These are phyloP conservation scores for Neopestalotiopsis sp. DNA, from an alignment of 2,329 filamentous ascomycete species.

Conservation along the genomic window DNA sequence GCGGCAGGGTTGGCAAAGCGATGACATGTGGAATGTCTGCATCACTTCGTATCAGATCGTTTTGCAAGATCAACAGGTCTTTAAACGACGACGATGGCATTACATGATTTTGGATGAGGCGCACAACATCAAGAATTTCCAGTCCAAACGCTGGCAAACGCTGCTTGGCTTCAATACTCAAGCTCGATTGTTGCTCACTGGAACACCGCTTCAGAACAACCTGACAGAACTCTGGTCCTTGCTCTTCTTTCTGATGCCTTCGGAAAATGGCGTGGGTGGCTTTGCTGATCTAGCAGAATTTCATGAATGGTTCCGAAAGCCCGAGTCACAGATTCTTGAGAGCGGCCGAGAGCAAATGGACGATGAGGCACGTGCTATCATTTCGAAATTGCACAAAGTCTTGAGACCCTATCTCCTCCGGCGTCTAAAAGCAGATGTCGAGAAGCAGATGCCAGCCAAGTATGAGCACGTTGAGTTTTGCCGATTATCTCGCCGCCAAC, in stretches of 20 bases:
- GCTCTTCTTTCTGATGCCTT: slow-evolving; percentile 94
- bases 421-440: slow-evolving; percentile 92
- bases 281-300: slow-evolving; percentile 97
- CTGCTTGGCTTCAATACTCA: slow-evolving; percentile 92
- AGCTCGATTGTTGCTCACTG: slow-evolving; percentile 85
- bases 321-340: slow-evolving; percentile 94
- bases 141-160: slow-evolving; percentile 95
- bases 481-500: slow-evolving; percentile 90
- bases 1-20: slow-evolving; percentile 89
- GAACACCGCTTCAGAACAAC: slow-evolving; percentile 96
- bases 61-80: slow-evolving; percentile 89
- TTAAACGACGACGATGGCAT: slow-evolving; percentile 92
- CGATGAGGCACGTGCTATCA: slow-evolving; percentile 89
- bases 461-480: slow-evolving; percentile 98
- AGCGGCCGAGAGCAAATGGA: slow-evolving; percentile 94
- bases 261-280: slow-evolving; percentile 83
- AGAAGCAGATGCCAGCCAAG: slow-evolving; percentile 98
- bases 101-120: slow-evolving; percentile 98
- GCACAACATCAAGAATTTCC: slow-evolving; percentile 99
- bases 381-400: slow-evolving; percentile 92
- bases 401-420: slow-evolving; percentile 90
- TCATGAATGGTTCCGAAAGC: slow-evolving; percentile 93
- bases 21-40: slow-evolving; percentile 94
- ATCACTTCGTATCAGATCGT: slow-evolving; percentile 98
- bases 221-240: slow-evolving; percentile 96